Evolutionary conservation across 257 asterid species (phyloP).

Genomic region (Nicotiana noctiflora): DNA sequence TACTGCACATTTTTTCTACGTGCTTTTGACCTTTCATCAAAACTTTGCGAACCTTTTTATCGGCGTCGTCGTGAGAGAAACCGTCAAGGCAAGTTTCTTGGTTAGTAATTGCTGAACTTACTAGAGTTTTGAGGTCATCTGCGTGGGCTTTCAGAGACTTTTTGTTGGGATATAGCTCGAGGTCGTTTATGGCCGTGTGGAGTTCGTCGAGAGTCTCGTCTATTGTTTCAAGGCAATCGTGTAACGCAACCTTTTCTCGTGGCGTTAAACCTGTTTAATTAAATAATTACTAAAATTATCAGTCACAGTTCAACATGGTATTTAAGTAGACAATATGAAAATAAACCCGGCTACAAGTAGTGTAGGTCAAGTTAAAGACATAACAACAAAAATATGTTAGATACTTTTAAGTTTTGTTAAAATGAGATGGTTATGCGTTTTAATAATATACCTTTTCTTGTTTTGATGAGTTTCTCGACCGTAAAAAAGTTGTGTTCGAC

Average conservation of each 20-base stretch:
- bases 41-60: constrained; percentile 36
- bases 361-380: too few species aligned
- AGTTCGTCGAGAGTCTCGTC: constrained; percentile 74
- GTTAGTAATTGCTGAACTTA: constrained; percentile 74
- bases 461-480: constrained; percentile 27
- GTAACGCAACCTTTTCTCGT: constrained; percentile 54
- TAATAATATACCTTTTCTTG: constrained; percentile 11
- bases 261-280: neutral
- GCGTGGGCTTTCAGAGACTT: constrained; percentile 56
- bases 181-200: constrained; percentile 33
- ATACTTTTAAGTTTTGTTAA: too few species aligned
- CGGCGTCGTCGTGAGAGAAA: constrained; percentile 50
- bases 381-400: too few species aligned
- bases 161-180: constrained; percentile 42
- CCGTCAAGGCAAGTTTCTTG: constrained; percentile 85
- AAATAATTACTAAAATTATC: too few species aligned
- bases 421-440: neutral
- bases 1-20: constrained; percentile 72
- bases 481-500: constrained; percentile 28
- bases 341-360: too few species aligned
- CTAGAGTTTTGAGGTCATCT: constrained; percentile 60
- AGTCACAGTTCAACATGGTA: too few species aligned
- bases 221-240: constrained; percentile 54
- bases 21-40: constrained; percentile 42
- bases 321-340: too few species aligned